Evolutionary conservation across 176 grass and related monocot species (phyloP), one percentile per base, ranked within the genome.

Genomic region (Aegilops speltoides): DNA sequence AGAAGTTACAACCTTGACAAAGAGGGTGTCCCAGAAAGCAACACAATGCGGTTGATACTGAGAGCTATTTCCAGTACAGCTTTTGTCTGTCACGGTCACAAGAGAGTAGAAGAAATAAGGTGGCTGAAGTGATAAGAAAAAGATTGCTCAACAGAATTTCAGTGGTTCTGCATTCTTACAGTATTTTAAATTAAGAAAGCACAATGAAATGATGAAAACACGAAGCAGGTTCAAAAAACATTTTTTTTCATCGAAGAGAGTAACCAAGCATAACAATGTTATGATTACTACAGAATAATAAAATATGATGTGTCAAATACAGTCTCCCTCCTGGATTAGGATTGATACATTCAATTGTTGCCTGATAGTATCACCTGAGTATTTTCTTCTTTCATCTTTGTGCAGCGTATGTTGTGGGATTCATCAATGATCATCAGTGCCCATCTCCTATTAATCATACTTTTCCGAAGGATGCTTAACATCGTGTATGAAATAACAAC

Each of bases 331-430:
- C 73, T 22, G 29, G 59, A 72, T 73, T 87, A 10, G 57, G 15
- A 22, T 33, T 73, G 31, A 73, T 28, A 68, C 23, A 87, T 66
- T 50, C 59, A 3, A 87, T 28, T 28, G 43, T 79, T 79, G 62
- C 68, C 36, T 68, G 22, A 28, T 60, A 33, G 32, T 52, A 82
- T 74, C 88, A 98, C 96, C 91, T 95, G 91, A 60, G 89, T 68
- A 86, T 88, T 94, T 83, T 98, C 91, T 40, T 85, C 28, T 86
- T 79, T 89, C 14, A 86, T 86, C 83, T 79, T 87, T 56, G 93
- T 95, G 88, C 96, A 98, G 60, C 96, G 96, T 89, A 98, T 83
- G 75, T 98, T 98, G 76, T 98, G 96, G 25, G 96, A 98, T 93
- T 98, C 96, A 84, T 98, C 96, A 83, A 95, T 57, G 76, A 98